A percentile compares a stretch with the other conserved stretches of the same genome.
Evolutionary conservation across 192 early-diverging fungal species (phyloP).

Genomic region (Chytriomyces hyalinus): DNA sequence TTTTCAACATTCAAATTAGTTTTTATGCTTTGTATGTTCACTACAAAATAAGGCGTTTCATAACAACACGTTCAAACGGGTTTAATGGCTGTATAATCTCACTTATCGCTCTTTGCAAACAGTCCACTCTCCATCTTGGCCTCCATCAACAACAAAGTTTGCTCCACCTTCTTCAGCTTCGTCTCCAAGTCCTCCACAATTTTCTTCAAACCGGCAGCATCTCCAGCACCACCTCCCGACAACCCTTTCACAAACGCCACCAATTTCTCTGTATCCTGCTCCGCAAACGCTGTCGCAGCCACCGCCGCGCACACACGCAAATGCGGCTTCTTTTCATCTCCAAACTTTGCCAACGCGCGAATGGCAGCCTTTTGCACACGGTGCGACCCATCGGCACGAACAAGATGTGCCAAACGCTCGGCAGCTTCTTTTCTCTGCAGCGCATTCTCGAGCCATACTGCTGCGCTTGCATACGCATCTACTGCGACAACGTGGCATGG

Average conservation of each 20-base stretch:
- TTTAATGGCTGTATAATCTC: no score
- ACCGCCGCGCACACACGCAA: not conserved
- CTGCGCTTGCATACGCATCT: conserved; percentile 23
- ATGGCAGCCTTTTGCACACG: conserved; percentile 21
- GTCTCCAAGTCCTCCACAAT: conserved; percentile 43
- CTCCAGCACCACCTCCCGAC: not conserved
- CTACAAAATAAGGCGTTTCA: no score
- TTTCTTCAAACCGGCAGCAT: conserved; percentile 28
- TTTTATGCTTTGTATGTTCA: no score
- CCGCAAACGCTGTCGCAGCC: conserved; percentile 28
- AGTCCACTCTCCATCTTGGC: conserved; percentile 27
- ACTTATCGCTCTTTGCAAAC: no score
- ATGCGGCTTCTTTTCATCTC: conserved; percentile 10
- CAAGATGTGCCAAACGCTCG: conserved; percentile 24
- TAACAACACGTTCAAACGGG: no score
- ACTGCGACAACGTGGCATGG: conserved; percentile 31
- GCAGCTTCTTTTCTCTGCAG: not conserved
- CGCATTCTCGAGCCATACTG: conserved; percentile 29
- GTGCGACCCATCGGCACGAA: conserved; percentile 18
- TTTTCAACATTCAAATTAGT: no score
- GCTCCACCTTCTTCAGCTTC: conserved; percentile 42
- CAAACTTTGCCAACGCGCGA: conserved; percentile 17
- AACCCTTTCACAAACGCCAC: conserved; percentile 15
- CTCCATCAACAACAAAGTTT: conserved; percentile 32
- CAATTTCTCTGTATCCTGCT: conserved; percentile 28